Evolutionary conservation across 768 basidiomycete genomes (phyloP).

Genomic region (Hydnomerulius pinastri): DNA sequence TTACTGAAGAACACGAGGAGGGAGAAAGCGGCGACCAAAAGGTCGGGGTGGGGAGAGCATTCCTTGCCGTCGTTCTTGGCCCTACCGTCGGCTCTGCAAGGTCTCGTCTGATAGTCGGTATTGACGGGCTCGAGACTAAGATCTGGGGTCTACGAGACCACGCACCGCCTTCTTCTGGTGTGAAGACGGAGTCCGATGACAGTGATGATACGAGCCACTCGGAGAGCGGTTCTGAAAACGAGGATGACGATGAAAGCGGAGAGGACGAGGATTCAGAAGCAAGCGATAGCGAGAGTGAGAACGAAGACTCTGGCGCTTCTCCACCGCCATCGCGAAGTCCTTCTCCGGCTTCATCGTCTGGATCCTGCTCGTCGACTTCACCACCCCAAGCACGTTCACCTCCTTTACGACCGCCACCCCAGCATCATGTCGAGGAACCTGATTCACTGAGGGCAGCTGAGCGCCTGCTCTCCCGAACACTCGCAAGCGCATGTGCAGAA

Average conservation of each 20-base stretch:
- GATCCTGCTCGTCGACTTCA: slow-evolving; percentile 30
- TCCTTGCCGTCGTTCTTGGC: slow-evolving; percentile 66
- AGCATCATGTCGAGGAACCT: slow-evolving; percentile 33
- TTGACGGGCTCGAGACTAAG: slow-evolving; percentile 63
- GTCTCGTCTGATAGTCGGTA: slow-evolving; percentile 58
- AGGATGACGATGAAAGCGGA: slow-evolving; percentile 12
- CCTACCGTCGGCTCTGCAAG: slow-evolving; percentile 63
- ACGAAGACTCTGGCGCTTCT: slow-evolving; percentile 10
- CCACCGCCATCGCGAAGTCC: slow-evolving; percentile 28
- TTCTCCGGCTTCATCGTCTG: slow-evolving; percentile 21
- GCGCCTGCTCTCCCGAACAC: slow-evolving; percentile 45
- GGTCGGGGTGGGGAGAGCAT: slow-evolving; percentile 36
- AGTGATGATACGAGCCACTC: slow-evolving; percentile 5
- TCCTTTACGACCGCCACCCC: not conserved
- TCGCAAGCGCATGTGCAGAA: slow-evolving; percentile 46
- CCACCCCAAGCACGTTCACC: not conserved
- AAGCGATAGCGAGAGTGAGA: not conserved
- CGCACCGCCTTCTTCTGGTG: not conserved
- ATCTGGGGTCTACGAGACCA: slow-evolving; percentile 28
- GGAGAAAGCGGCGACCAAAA: not conserved
- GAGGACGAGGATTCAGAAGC: not conserved
- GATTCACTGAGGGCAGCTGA: slow-evolving; percentile 37
- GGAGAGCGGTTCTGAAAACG: slow-evolving; percentile 3
- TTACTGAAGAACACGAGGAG: not conserved
- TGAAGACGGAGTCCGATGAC: not conserved